Base-by-base conservation (phyloP, 495 filamentous ascomycete genomes). In the Tuber microsphaerosporum region DNA sequence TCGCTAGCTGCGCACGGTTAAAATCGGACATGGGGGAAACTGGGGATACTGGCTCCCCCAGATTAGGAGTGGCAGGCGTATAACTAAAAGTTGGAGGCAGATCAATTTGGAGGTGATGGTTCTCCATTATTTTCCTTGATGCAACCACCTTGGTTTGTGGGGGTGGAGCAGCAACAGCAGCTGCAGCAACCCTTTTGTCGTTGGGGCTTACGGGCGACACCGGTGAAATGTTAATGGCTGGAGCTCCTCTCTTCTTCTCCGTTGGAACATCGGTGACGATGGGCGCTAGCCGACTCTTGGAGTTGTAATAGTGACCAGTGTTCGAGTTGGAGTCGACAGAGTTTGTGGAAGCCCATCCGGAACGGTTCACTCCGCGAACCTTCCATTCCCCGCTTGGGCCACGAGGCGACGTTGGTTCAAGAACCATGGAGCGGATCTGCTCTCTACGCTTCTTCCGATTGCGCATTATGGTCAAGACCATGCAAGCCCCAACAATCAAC, bases 331-430 rank as follows among this genome's bases (percentile, higher is more conserved):
- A 70, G 37, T 69, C 73, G 12, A 39, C 61, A 16, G 76, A 74
- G 72, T 77, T 46, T 74, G 78, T 78, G 17, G 77, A 75, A n/a
- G 78, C 70, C 77, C 77, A 79, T 65, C 74, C 71, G 37, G 48
- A 73, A 70, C 43, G n/a, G 19, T 68, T 22, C 16, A 39, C 31
- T 26, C 41, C 73, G 4, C 34, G 42, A 69, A n/a, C 68, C 26
- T 77, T 75, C 70, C 70, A 79, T 78, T 39, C 39, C 34, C 73
- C 73, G 70, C 70, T n/a, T 71, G 56, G 73, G 70, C 72, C 73
- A 56, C 76, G 70, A 31, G 77, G 75, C 2, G 76, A 72, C 43
- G 77, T 61, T 22, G 73, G 46, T 44, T 79, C 77, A 8, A 79
- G 70, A 5, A 61, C 69, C 69, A 77, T 77, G 39, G 76, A 79